These are phyloP conservation scores for Albophoma yamanashiensis DNA, from an alignment of 2,329 filamentous ascomycete genomes.

Conservation along the genomic window DNA sequence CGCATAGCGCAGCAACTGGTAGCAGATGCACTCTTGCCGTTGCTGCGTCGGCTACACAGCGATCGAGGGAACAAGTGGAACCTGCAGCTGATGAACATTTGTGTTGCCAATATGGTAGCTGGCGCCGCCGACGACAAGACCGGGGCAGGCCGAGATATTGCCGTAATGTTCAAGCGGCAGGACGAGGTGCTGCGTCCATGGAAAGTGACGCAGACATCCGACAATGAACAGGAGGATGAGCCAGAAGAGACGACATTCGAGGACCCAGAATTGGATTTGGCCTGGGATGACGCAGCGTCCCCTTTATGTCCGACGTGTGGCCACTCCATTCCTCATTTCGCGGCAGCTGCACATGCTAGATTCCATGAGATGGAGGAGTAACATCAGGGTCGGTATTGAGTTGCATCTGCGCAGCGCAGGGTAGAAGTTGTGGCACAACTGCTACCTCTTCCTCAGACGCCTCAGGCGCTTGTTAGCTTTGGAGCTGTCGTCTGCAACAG, in stretches of 20 bases:
- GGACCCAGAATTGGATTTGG: conserved; percentile 8
- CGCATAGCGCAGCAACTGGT: conserved; percentile 58
- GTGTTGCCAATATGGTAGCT: conserved; percentile 72
- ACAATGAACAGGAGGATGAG: conserved; percentile 14
- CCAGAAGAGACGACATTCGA: conserved; percentile 5
- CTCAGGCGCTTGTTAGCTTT: background rate
- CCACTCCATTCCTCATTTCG: conserved; percentile 44
- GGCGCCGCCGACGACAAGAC: conserved; percentile 37
- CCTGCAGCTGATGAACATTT: conserved; percentile 74
- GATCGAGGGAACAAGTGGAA: conserved; percentile 61
- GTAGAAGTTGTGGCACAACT: background rate
- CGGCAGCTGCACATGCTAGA: conserved; percentile 41
- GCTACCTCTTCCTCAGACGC: background rate
- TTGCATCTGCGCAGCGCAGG: background rate
- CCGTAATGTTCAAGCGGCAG: conserved; percentile 70
- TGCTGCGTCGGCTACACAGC: conserved; percentile 66
- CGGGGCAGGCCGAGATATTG: conserved; percentile 64
- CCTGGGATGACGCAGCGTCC: conserved; percentile 21
- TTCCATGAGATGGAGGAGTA: conserved; percentile 21
- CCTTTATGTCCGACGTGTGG: conserved; percentile 36
- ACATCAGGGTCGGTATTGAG: background rate
- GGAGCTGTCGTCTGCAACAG: background rate
- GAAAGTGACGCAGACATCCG: conserved; percentile 33
- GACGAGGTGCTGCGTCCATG: conserved; percentile 59
- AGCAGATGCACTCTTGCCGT: conserved; percentile 52